A percentile compares a stretch with the other conserved stretches of the same genome.
phyloP scores from a whole-genome alignment of 106 monocot genomes.

The Dioscorea zingiberensis region DNA sequence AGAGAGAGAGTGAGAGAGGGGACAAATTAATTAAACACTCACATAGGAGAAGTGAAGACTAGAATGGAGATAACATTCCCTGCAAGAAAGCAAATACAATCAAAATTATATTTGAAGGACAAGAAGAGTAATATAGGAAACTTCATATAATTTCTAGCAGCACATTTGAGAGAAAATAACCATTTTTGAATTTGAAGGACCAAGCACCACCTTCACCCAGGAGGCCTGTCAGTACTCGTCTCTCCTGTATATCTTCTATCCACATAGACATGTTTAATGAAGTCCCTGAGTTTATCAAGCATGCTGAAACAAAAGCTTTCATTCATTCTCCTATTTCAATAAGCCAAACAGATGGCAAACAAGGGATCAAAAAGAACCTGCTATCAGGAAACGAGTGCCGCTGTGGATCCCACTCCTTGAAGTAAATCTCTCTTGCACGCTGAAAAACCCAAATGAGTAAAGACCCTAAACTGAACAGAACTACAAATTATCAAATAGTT shows the following conservation, averaged over 20 bases:
- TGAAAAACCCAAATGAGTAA: not conserved
- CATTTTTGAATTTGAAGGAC: not conserved
- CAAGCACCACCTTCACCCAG: conserved; percentile 46
- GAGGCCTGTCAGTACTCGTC: conserved; percentile 43
- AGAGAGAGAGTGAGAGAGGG: no score
- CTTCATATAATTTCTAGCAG: not conserved
- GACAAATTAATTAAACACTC: no score
- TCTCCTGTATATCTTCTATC: conserved; percentile 67
- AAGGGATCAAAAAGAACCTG: conserved; percentile 37
- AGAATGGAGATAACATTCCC: no score
- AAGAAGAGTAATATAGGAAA: no score
- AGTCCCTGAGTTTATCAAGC: conserved; percentile 68
- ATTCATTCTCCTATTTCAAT: not conserved
- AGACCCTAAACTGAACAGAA: not conserved
- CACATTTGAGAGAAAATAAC: not conserved
- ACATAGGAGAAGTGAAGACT: no score
- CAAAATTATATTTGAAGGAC: no score
- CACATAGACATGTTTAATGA: conserved; percentile 90
- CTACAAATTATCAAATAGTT: not conserved
- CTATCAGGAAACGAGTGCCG: conserved; percentile 76
- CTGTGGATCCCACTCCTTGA: conserved; percentile 82
- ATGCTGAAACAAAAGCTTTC: conserved; percentile 37
- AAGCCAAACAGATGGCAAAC: not conserved
- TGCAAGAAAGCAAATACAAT: no score
- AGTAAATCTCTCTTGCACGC: conserved; percentile 73